A percentile compares a stretch with the other conserved stretches of the same genome.
phyloP scores from a whole-genome alignment of 441 rosid species.

The Aquilaria agallochum region DNA sequence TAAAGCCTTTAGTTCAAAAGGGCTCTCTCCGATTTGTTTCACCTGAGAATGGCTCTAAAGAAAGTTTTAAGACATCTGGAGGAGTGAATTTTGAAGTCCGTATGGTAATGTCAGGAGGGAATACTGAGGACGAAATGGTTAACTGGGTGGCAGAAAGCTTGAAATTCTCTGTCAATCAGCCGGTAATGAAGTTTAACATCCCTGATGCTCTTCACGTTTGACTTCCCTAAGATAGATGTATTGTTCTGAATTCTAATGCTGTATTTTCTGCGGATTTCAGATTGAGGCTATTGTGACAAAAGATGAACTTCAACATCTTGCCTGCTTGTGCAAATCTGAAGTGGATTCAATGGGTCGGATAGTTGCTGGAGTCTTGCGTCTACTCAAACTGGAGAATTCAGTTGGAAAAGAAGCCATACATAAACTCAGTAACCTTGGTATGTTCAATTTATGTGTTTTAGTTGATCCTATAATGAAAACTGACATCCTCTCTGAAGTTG shows the following conservation, averaged over 20 bases:
- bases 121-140: slow-evolving; percentile 42
- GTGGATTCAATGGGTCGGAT: slow-evolving; percentile 91
- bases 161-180: slow-evolving; percentile 85
- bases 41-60: slow-evolving; percentile 55
- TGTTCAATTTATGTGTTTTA: slow-evolving; percentile 11
- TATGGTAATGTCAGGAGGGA: slow-evolving; percentile 52
- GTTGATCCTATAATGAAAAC: slow-evolving; percentile 1
- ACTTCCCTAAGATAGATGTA: background rate
- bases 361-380: slow-evolving; percentile 77
- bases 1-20: slow-evolving; percentile 64
- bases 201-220: background rate
- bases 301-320: slow-evolving; percentile 86
- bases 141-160: slow-evolving; percentile 76
- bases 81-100: slow-evolving; percentile 78
- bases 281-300: slow-evolving; percentile 87
- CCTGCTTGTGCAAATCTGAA: slow-evolving; percentile 79
- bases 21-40: slow-evolving; percentile 22
- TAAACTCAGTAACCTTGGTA: slow-evolving; percentile 96
- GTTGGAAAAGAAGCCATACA: slow-evolving; percentile 75
- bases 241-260: too few relatives aligned
- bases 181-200: slow-evolving; percentile 45
- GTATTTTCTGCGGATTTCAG: slow-evolving; percentile 29
- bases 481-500: background rate
- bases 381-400: slow-evolving; percentile 80
- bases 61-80: slow-evolving; percentile 38